Conservation (phyloP, 2,329 filamentous ascomycete genomes). For the Diaporthe sp. region DNA sequence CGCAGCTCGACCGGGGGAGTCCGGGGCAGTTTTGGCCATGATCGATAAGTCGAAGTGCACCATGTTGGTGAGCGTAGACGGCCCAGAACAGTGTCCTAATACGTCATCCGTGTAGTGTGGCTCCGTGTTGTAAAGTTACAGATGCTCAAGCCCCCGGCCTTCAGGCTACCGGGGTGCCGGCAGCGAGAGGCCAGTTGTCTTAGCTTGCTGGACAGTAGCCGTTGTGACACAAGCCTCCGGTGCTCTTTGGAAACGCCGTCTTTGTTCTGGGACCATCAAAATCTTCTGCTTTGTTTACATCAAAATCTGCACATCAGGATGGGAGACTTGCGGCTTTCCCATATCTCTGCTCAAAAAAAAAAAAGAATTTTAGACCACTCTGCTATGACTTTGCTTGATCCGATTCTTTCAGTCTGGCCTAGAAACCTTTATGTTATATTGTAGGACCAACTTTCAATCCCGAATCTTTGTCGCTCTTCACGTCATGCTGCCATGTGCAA, state of each 20-base stretch:
- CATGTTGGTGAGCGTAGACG: not conserved
- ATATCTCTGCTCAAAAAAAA: not conserved
- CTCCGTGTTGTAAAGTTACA: not conserved
- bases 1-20: no score
- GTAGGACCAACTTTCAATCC: not conserved
- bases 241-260: not conserved
- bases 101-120: no score
- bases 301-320: not conserved
- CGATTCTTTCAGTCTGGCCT: not conserved
- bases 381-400: no score
- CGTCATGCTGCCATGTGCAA: not conserved
- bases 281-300: no score
- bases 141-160: not conserved
- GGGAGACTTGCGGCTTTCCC: not conserved
- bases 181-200: not conserved
- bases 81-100: not conserved
- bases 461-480: not conserved
- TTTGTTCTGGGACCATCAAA: no score
- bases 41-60: not conserved
- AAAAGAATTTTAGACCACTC: no score
- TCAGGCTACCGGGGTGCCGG: not conserved
- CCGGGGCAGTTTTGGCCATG: no score
- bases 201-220: not conserved
- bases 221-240: not conserved
- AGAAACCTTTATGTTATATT: no score